Evolutionary conservation across 768 basidiomycete species (phyloP).

Genomic region (Asterophora lycoperdoides): DNA sequence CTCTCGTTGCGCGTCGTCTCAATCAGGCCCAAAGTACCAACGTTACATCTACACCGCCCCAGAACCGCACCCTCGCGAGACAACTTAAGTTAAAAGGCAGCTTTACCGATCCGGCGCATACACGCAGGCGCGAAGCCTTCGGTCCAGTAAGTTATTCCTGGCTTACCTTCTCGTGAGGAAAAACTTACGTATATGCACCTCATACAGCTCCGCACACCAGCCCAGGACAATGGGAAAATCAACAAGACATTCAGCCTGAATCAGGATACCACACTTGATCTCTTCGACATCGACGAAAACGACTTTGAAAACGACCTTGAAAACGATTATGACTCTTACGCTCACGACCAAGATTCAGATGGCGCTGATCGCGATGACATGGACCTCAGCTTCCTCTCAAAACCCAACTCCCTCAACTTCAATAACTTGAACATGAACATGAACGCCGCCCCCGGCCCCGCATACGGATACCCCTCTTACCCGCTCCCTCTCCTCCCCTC

Average conservation of each 20-base stretch:
- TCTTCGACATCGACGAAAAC: constrained; percentile 76
- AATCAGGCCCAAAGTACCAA: constrained; percentile 29
- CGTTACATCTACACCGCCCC: constrained; percentile 62
- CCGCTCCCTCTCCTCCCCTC: constrained; percentile 19
- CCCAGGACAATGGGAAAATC: constrained; percentile 20
- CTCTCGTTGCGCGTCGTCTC: constrained; percentile 31
- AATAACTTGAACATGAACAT: constrained; percentile 3
- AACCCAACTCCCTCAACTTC: constrained; percentile 19
- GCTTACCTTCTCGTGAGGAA: constrained; percentile 24
- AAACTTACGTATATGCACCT: constrained; percentile 1
- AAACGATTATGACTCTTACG: constrained; percentile 35
- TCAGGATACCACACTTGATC: constrained; percentile 45
- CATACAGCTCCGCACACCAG: constrained; percentile 30
- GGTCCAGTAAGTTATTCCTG: constrained; percentile 29
- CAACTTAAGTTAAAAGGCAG: constrained; percentile 66
- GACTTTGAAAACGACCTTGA: constrained; percentile 63
- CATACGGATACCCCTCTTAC: constrained; percentile 34
- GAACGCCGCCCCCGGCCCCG: constrained; percentile 15
- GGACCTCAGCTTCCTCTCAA: constrained; percentile 26
- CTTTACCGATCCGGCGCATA: constrained; percentile 65
- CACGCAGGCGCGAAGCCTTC: constrained; percentile 42
- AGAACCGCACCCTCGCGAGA: constrained; percentile 48
- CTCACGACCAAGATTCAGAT: constrained; percentile 23
- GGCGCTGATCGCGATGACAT: constrained; percentile 26
- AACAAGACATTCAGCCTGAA: constrained; percentile 30